Percentiles rank a stretch among this genome's conserved stretches.
phyloP scores from a whole-genome alignment of 73 alveolate genomes.

The Stentor roeselii region DNA sequence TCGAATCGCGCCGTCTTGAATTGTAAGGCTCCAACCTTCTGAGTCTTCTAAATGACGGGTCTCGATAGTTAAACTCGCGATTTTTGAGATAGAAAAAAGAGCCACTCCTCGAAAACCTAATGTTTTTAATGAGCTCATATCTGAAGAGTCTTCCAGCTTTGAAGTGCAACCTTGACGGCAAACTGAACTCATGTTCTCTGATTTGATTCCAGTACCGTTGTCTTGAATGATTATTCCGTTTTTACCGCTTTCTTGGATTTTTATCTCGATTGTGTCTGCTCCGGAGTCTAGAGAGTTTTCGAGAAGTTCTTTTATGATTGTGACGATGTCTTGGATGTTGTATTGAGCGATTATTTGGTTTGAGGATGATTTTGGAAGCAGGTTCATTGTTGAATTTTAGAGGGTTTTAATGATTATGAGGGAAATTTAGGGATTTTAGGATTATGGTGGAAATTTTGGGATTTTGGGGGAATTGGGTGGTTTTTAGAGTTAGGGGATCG shows the following conservation, averaged over 20 bases:
- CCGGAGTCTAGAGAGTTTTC: constrained; percentile 79
- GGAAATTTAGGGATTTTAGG: background rate
- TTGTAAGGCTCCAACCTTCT: constrained; percentile 53
- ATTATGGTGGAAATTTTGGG: too few relatives aligned
- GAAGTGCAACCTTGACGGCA: constrained; percentile 8
- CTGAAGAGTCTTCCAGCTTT: background rate
- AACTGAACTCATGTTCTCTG: constrained; percentile 59
- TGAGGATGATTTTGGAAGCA: background rate
- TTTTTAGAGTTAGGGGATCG: too few relatives aligned
- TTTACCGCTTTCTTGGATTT: constrained; percentile 54
- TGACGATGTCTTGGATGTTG: background rate
- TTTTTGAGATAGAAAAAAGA: constrained; percentile 76
- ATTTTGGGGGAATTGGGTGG: too few relatives aligned
- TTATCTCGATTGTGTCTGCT: constrained; percentile 49
- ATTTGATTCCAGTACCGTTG: constrained; percentile 92
- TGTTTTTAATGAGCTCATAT: constrained; percentile 52
- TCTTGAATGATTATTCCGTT: constrained; percentile 77
- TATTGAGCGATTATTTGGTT: constrained; percentile 1
- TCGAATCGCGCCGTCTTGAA: constrained; percentile 45
- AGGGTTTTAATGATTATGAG: background rate
- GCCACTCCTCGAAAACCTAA: constrained; percentile 98
- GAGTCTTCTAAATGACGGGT: constrained; percentile 70
- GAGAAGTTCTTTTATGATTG: constrained; percentile 58
- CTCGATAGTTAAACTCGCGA: constrained; percentile 71
- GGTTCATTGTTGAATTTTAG: background rate